Percentiles rank a stretch among this genome's conserved stretches.
phyloP scores from a whole-genome alignment of 2,329 filamentous ascomycete species.

The Diplocarpon rosae region DNA sequence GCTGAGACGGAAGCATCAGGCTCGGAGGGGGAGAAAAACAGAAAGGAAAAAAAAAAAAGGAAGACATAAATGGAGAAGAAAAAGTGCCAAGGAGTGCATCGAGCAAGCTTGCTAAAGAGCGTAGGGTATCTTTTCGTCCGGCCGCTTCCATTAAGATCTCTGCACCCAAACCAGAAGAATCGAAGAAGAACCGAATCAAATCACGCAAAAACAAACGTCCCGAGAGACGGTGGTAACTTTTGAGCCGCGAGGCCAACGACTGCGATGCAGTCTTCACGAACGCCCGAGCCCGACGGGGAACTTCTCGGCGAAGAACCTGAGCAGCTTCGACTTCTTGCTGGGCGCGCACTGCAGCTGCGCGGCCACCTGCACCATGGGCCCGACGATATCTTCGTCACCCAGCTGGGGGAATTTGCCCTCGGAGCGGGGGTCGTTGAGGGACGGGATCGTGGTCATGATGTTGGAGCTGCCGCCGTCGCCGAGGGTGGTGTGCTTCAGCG shows the following conservation, averaged over 20 bases:
- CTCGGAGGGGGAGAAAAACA: not conserved
- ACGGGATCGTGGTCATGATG: slow-evolving; percentile 54
- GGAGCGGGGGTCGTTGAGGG: slow-evolving; percentile 52
- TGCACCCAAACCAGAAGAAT: not conserved
- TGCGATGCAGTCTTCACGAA: slow-evolving; percentile 7
- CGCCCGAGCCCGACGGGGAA: slow-evolving; percentile 25
- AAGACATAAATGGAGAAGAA: slow-evolving; percentile 6
- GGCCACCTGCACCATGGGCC: slow-evolving; percentile 55
- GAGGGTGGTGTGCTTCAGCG: slow-evolving; percentile 31
- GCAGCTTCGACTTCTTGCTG: slow-evolving; percentile 25
- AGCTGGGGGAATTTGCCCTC: slow-evolving; percentile 80
- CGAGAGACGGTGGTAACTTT: not conserved
- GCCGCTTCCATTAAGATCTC: not conserved
- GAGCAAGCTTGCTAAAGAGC: slow-evolving; percentile 22
- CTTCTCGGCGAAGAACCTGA: slow-evolving; percentile 27
- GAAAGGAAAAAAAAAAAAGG: slow-evolving; percentile 7
- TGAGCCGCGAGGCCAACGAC: not conserved
- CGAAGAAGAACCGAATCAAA: not conserved
- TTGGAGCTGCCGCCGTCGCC: slow-evolving; percentile 34
- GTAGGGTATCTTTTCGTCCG: slow-evolving; percentile 14
- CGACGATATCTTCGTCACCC: slow-evolving; percentile 86
- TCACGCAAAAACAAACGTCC: slow-evolving; percentile 1
- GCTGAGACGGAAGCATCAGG: not conserved
- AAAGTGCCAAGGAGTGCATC: slow-evolving; percentile 3
- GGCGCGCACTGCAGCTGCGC: slow-evolving; percentile 23